Base-by-base conservation (phyloP, 1,284 basidiomycete species). In the Cutaneotrichosporon mucoides region DNA sequence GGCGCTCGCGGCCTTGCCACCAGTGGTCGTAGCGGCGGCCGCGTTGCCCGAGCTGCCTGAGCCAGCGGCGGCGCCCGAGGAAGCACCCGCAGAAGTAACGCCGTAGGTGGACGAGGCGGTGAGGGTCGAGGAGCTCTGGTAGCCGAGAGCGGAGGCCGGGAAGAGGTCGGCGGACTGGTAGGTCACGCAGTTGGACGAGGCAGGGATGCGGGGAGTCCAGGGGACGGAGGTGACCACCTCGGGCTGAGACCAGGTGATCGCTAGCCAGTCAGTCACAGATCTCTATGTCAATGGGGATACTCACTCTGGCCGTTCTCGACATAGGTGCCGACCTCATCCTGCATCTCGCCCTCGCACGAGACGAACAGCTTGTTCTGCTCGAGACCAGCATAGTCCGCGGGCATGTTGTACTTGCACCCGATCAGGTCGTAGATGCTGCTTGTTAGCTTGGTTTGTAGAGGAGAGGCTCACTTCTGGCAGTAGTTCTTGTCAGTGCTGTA, bases 371-470 rank as follows among this genome's bases (percentile, higher is more conserved):
- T 82, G 44, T 83, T 79, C 12, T 24, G 13, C 15, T 46, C 9
- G 6, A 58, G 45, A 10, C 15, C 36, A 51, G 79, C 72, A 36
- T 84, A 86, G 42, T 81, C 79, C 63, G 84, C 85, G n/a, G 87
- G 87, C 2, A 81, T 84, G 68, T 89, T 89, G 78, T 84, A 88
- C 9, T 68, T 72, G 68, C 87, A 89, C 0, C 88, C 88, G 57
- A 87, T 83, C 59, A 85, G 83, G 68, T 89, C 87, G 54, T 60
- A 72, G 66, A 56, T 70, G 66, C 64, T 75, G 64, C 6, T n/a
- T 16, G 13, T 16, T 12, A 12, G 53, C 34, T 15, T 10, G 24
- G 0, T 6, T 34, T 40, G 9, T 5, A 10, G 5, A n/a, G 24
- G 24, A 24, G 24, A n/a, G 24, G 44, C 61, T 56, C 47, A 63